Evolutionary conservation across 352 stramenopile genomes (phyloP).

Genomic region (Phytopythium kandeliae): DNA sequence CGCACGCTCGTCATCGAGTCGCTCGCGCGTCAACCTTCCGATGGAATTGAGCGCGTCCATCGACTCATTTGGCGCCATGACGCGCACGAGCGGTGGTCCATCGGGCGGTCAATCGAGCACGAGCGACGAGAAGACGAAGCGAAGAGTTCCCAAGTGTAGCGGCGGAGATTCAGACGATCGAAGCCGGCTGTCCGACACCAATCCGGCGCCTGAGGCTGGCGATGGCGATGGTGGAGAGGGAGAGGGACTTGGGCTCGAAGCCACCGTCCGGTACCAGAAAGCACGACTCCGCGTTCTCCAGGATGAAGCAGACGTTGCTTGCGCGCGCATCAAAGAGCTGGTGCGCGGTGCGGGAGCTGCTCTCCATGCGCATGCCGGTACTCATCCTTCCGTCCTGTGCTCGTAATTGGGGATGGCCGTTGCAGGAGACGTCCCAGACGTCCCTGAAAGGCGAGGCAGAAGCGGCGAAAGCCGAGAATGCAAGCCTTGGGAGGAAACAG

Average conservation of each 20-base stretch:
- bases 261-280: conserved; percentile 71
- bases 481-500: conserved; percentile 41
- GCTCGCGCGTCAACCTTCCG: conserved; percentile 3
- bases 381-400: too few relatives aligned
- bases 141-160: neutral
- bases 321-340: conserved; percentile 33
- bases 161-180: too few relatives aligned
- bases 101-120: neutral
- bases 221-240: neutral
- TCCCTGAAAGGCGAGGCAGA: conserved; percentile 37
- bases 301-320: conserved; percentile 48
- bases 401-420: neutral
- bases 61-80: conserved; percentile 26
- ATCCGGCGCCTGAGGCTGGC: neutral
- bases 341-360: conserved; percentile 21
- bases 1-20: neutral
- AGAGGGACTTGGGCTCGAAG: conserved; percentile 48
- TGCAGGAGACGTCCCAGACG: conserved; percentile 32
- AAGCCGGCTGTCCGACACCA: neutral
- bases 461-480: conserved; percentile 39
- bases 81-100: neutral
- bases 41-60: conserved; percentile 55
- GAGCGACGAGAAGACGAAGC: neutral
- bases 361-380: too few relatives aligned
- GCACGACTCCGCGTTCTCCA: conserved; percentile 64